Conservation (phyloP, 1,284 basidiomycete genomes). For the Malassezia arunalokei region DNA sequence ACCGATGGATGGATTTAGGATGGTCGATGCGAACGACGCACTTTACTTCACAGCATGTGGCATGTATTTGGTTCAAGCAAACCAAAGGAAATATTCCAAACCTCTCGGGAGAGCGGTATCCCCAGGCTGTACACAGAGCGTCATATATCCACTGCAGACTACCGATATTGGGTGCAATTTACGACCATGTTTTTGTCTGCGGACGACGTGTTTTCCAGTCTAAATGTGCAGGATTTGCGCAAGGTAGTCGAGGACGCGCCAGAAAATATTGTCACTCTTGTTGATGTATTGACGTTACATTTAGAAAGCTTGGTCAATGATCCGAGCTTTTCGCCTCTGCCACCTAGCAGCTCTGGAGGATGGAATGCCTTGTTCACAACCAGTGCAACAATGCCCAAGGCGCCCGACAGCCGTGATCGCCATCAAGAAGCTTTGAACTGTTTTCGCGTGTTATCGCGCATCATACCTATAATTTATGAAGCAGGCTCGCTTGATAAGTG, state of each 20-base stretch:
- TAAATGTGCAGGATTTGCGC: conserved; percentile 28
- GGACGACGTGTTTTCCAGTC: conserved; percentile 27
- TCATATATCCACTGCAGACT: conserved; percentile 29
- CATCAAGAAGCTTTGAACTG: conserved; percentile 37
- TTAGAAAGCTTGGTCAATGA: conserved; percentile 36
- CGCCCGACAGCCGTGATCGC: conserved; percentile 20
- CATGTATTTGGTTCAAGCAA: conserved; percentile 9
- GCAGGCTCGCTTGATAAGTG: neutral
- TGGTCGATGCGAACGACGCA: neutral
- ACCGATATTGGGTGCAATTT: conserved; percentile 30
- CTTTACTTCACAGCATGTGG: neutral
- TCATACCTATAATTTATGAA: conserved; percentile 28
- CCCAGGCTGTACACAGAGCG: conserved; percentile 32
- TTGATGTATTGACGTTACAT: conserved; percentile 34
- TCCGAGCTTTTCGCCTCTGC: conserved; percentile 26
- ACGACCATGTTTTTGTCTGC: conserved; percentile 26
- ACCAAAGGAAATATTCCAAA: conserved; percentile 9
- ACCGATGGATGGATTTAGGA: neutral
- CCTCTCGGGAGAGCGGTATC: conserved; percentile 18
- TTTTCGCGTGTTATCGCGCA: conserved; percentile 31
- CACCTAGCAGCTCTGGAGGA: conserved; percentile 5
- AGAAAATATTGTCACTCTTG: conserved; percentile 35
- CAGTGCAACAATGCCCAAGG: conserved; percentile 13
- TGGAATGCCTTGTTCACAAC: conserved; percentile 9
- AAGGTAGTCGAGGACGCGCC: conserved; percentile 23